These are phyloP conservation scores for Monilinia fructicola DNA, from an alignment of 2,329 filamentous ascomycete genomes.

Conservation along the genomic window DNA sequence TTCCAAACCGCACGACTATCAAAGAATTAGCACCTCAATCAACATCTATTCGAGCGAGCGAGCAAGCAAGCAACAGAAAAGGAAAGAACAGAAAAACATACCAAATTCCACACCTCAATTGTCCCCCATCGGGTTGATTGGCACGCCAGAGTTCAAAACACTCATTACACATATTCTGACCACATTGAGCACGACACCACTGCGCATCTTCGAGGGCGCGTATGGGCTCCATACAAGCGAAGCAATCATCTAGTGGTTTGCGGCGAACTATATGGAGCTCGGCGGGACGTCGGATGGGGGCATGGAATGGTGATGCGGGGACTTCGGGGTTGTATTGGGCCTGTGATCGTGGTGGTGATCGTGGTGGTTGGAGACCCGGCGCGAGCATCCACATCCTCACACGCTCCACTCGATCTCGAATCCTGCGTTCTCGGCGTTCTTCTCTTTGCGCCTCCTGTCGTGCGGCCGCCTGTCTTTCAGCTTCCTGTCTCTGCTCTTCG, in stretches of 20 bases:
- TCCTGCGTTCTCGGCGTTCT: neutral
- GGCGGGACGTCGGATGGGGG: too few relatives aligned
- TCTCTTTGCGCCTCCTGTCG: neutral
- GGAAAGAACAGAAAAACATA: neutral
- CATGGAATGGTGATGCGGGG: neutral
- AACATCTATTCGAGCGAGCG: neutral
- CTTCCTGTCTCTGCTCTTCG: neutral
- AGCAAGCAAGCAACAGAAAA: neutral
- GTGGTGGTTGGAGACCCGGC: too few relatives aligned
- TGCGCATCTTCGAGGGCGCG: neutral
- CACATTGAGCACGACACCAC: slow-evolving; percentile 12
- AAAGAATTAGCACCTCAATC: neutral
- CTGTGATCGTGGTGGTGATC: neutral
- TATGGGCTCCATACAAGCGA: slow-evolving; percentile 3
- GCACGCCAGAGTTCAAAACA: neutral
- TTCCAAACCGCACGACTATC: slow-evolving; percentile 6
- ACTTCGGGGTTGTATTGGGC: neutral
- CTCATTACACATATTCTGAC: neutral
- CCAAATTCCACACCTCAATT: slow-evolving; percentile 2
- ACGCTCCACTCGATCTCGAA: too few relatives aligned
- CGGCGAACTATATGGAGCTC: neutral
- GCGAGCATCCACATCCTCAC: too few relatives aligned
- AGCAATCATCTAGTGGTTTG: neutral
- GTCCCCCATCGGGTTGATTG: neutral
- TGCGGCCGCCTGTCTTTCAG: neutral